Evolutionary conservation across 2,329 filamentous ascomycete species (phyloP), one percentile per base, ranked within the genome.

Genomic region (Stagonosporopsis cucurbitacearum): DNA sequence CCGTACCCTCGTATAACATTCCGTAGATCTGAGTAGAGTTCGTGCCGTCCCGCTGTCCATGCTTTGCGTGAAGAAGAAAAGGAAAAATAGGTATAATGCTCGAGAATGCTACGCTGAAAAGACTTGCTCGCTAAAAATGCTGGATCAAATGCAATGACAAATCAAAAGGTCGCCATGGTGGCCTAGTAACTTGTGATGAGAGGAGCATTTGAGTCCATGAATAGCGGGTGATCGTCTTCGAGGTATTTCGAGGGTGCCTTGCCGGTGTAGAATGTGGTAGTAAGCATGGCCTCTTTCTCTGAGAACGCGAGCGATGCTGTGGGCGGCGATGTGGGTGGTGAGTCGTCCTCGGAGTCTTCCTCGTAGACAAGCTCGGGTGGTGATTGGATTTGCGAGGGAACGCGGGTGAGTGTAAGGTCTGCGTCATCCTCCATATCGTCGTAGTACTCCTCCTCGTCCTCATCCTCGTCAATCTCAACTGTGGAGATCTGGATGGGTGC

Each of bases 351-450:
- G 4, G 77, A 80, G 62, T 80, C 78, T 35, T 77, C 76, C 59
- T 81, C 79, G 71, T 79, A 76, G 39, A 79, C 75, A 59, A 82
- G 79, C 70, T 82, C 80, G 39, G 80, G 80, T 55, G 80, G 79
- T 66, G 78, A 77, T 65, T 76, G 72, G 60, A 77, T 74, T 69
- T 76, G 72, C 54, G 75, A 74, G 50, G 75, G 68, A 12, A 78
- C 75, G 54, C 80, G 78, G 32, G 73, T 77, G 56, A 82, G 78
- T 46, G 78, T 76, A 50, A 79, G 77, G 50, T 78, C 77, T 35
- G 77, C 74, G 54, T 80, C 76, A 58, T 80, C 76, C 63, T 79
- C 77, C 62, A 77, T 74, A 59, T 80, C 79, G 50, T 80, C 78
- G 68, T 78, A 79, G 60, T 79, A 76, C 40, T 77, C 77, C n/a